Base-by-base conservation (phyloP, 768 basidiomycete species). In the Pseudohyphozyma bogoriensis region DNA sequence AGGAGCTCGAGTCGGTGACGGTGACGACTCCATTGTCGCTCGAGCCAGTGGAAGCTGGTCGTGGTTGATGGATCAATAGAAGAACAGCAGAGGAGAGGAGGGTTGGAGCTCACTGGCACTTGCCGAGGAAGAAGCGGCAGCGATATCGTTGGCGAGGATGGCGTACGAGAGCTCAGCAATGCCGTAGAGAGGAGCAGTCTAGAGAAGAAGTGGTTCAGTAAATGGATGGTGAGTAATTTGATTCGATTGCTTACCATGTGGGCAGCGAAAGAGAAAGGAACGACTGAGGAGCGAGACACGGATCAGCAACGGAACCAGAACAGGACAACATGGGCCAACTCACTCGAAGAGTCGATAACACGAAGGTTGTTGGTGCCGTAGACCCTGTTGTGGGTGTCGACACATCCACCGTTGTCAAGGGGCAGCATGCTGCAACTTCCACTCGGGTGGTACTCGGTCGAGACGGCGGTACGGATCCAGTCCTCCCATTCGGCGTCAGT, bases 341-440 rank as follows among this genome's bases (percentile, higher is more conserved):
- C 40, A 51, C 50, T 62, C 3, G 68, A 68, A 68, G 61, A 65
- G 58, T 77, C 77, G n/a, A 72, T 68, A 37, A 77, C 75, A 49
- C 79, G 71, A 33, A 81, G 67, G 58, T 77, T 77, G 35, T 58
- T 52, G 20, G 77, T 72, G 22, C 79, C 79, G 63, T 80, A 76
- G 2, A 81, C 79, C 16, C 69, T 64, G 26, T 78, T 66, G 44
- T 75, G 69, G 36, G 73, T 71, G 64, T 78, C 76, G 52, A 81
- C 78, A 9, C 79, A 79, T 42, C 79, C 80, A 36, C 74, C 77
- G 22, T 58, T 58, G 7, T 64, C 70, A 36, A 68, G 64, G 20
- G 75, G 74, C 37, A 77, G 69, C 78, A 80, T 79, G 1, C 76
- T 70, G 56, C 74, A 76, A 11, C 33, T 77, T 16, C 78, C 74